phyloP scores from a whole-genome alignment of 371 early-diverging fungal genomes.

The Rhizopus microsporus region DNA sequence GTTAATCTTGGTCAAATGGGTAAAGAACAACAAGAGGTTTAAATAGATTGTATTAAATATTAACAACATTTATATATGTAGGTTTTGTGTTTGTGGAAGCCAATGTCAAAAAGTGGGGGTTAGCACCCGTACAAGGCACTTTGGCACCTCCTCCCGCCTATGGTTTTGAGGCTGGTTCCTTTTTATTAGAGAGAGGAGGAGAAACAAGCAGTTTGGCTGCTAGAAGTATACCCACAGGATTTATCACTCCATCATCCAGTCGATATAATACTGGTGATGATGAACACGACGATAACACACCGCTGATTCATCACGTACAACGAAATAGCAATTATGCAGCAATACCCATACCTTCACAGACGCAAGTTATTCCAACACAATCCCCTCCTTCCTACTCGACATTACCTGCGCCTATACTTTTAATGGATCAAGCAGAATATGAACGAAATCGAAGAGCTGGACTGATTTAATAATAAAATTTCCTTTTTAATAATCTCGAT shows the following conservation, averaged over 20 bases:
- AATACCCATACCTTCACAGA: slow-evolving; percentile 12
- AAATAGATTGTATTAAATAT: background rate
- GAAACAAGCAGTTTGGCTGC: background rate
- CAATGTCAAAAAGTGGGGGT: slow-evolving; percentile 82
- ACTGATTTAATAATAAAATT: background rate
- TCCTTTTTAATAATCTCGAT: background rate
- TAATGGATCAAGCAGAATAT: slow-evolving; percentile 6
- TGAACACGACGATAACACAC: slow-evolving; percentile 23
- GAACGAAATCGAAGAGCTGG: slow-evolving; percentile 2
- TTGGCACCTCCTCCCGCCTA: slow-evolving; percentile 72
- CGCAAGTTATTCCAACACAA: background rate
- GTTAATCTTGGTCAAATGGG: slow-evolving; percentile 59
- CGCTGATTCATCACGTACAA: slow-evolving; percentile 20
- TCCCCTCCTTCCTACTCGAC: slow-evolving; percentile 29
- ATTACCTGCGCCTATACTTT: slow-evolving; percentile 8
- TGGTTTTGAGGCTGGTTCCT: slow-evolving; percentile 55
- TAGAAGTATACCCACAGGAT: too few relatives aligned
- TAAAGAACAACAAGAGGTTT: background rate
- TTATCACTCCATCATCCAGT: too few relatives aligned
- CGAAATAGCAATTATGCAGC: slow-evolving; percentile 4
- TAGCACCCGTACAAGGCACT: slow-evolving; percentile 72
- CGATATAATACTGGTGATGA: background rate
- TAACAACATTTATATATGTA: background rate
- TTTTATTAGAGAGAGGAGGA: slow-evolving; percentile 34
- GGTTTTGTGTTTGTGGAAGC: slow-evolving; percentile 77